Evolutionary conservation across 345 rosid genomes (phyloP), one percentile per base, ranked within the genome.

Genomic region (Aquilaria malaccensis): DNA sequence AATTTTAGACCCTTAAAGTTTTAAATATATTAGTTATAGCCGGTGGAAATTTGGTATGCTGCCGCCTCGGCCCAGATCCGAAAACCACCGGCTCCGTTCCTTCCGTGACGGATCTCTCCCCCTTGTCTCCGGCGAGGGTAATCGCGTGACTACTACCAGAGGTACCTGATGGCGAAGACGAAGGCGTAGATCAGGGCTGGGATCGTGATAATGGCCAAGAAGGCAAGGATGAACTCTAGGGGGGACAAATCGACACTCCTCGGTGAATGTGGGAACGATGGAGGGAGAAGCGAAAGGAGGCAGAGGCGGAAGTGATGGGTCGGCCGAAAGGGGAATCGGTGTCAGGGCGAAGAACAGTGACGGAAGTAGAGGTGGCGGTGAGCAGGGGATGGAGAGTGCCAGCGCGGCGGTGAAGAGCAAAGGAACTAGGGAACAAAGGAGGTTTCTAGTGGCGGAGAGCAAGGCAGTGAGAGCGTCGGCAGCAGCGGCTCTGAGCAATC

Each of bases 201-300:
- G 77, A 88, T 77, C 56, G 92, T 79, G 79, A 88, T 60, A 66
- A 88, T 45, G 0, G 96, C 96, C 11, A 91, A 37, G 61, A 91
- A 64, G 45, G 81, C 88, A 43, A 88, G 82, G 22, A 86, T 69
- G 74, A 86, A 76, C 66, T 78, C 82, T 9, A 88, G 81, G 47
- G 96, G 85, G 13, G 96, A 73, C 29, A 91, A 56, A 70, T 86
- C 95, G 54, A 83, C 71, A 67, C 69, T 77, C 11, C 79, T 70
- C 2, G 91, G 69, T 7, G 85, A 56, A 0, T 74, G 72, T 0
- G 96, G 92, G 70, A 86, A 81, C 1, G 91, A 80, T 37, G 85
- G 85, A 0, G 88, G 83, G 7, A 22, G 48, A 41, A 54, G 60
- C 2, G 43, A 45, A 49, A 9, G 55, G 56, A 1, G 33, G 52